Percentiles rank a stretch among this genome's conserved stretches.
phyloP scores from a whole-genome alignment of 2,329 filamentous ascomycete genomes.

The Bipolaris oryzae region DNA sequence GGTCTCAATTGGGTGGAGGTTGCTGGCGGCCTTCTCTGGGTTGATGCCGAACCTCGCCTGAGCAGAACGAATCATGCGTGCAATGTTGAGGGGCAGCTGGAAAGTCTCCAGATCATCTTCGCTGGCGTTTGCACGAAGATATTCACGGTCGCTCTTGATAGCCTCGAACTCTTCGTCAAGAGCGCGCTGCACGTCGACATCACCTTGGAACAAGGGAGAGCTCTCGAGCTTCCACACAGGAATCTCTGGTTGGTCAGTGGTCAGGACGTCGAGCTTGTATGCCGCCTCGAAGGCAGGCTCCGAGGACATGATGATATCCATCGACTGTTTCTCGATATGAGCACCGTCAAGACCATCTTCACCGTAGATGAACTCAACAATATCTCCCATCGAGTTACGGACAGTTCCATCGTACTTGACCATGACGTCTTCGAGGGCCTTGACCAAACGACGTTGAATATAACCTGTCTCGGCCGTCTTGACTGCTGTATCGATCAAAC shows the following conservation, averaged over 20 bases:
- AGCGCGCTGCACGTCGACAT: conserved; percentile 83
- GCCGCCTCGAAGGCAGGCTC: conserved; percentile 77
- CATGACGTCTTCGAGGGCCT: conserved; percentile 96
- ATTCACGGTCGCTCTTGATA: conserved; percentile 73
- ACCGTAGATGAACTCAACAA: conserved; percentile 96
- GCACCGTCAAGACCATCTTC: conserved; percentile 95
- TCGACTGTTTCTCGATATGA: conserved; percentile 88
- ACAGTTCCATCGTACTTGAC: conserved; percentile 98
- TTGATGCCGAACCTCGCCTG: conserved; percentile 91
- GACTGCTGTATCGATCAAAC: conserved; percentile 98
- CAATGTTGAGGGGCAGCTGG: conserved; percentile 90
- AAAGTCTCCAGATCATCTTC: conserved; percentile 80
- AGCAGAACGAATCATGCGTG: conserved; percentile 87
- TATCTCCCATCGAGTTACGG: conserved; percentile 92
- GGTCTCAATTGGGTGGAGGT: conserved; percentile 86
- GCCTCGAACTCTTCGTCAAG: conserved; percentile 89
- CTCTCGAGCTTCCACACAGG: conserved; percentile 78
- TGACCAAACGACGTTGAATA: conserved; percentile 97
- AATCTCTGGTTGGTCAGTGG: conserved; percentile 67
- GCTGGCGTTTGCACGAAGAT: conserved; percentile 70
- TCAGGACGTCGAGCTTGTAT: conserved; percentile 88
- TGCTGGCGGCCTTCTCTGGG: conserved; percentile 76
- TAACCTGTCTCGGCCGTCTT: conserved; percentile 99
- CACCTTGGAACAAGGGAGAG: conserved; percentile 82
- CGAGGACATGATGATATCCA: conserved; percentile 85